A percentile compares a stretch with the other conserved stretches of the same genome.
phyloP scores from a whole-genome alignment of 495 filamentous ascomycete species.

The Podospora pseudocomata region DNA sequence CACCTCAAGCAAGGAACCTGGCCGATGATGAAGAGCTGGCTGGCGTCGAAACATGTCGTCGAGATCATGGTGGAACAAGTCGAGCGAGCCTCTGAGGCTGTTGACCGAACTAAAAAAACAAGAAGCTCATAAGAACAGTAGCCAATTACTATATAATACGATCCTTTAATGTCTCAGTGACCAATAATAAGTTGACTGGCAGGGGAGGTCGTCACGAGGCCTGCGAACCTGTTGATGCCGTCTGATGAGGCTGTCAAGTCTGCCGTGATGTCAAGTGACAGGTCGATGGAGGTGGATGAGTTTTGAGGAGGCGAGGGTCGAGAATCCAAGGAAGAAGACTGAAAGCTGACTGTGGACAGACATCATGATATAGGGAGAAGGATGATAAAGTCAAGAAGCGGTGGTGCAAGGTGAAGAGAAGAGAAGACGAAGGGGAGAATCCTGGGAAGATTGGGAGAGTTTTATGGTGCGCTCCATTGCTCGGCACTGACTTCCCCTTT shows the following conservation, averaged over 20 bases:
- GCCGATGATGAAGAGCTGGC: not conserved
- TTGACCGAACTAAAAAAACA: not conserved
- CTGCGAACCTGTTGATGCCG: not conserved
- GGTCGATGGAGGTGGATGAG: not conserved
- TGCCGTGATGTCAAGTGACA: not conserved
- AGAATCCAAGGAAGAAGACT: not conserved
- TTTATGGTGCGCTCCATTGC: not conserved
- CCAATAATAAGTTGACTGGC: not conserved
- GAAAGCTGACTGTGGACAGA: not conserved
- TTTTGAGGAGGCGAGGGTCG: not conserved
- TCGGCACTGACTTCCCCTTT: not conserved
- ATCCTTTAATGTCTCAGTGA: not conserved
- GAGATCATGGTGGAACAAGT: not conserved
- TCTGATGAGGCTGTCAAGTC: not conserved
- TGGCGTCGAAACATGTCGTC: not conserved
- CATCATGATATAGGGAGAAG: not conserved
- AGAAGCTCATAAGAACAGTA: not conserved
- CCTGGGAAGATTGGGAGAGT: not conserved
- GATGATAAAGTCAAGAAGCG: not conserved
- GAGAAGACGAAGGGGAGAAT: not conserved
- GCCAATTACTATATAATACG: no score
- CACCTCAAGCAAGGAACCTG: not conserved
- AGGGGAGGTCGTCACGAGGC: not conserved
- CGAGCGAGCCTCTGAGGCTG: not conserved
- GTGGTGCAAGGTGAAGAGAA: not conserved